Conservation (phyloP, 805 yeast species). For the Tanozyma kutaoensis region DNA sequence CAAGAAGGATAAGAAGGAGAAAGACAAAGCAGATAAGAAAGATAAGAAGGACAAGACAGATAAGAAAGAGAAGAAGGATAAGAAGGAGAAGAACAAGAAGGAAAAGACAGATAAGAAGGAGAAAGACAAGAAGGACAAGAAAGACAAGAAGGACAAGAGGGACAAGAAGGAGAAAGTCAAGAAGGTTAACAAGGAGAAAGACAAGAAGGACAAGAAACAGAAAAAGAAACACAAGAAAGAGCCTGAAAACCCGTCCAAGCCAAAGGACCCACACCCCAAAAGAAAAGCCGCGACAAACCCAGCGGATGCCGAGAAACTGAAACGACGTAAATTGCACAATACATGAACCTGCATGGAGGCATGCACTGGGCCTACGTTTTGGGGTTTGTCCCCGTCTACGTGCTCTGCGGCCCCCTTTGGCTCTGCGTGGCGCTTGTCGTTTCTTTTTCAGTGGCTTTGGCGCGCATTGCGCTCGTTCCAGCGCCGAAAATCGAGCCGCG, state of each 20-base stretch:
- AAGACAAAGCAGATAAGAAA: too few species aligned
- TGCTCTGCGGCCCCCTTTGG: not conserved
- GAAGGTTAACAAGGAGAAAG: slow-evolving; percentile 12
- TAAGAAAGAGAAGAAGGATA: slow-evolving; percentile 12
- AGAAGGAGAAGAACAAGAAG: slow-evolving; percentile 11
- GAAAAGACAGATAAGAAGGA: too few species aligned
- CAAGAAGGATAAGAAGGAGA: too few species aligned
- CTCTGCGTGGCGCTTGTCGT: too few species aligned
- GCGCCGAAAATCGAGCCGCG: too few species aligned
- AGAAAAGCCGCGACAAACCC: slow-evolving; percentile 3
- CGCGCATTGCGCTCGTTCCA: too few species aligned
- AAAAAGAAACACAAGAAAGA: slow-evolving; percentile 10
- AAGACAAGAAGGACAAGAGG: slow-evolving; percentile 13
- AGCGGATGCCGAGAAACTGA: not conserved
- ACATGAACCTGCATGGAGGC: too few species aligned
- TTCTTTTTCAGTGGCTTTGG: too few species aligned
- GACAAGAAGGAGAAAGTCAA: slow-evolving; percentile 14
- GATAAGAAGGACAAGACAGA: not conserved
- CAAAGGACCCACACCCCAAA: slow-evolving; percentile 10
- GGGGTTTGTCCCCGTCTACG: not conserved
- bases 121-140: slow-evolving; percentile 15
- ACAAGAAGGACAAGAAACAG: slow-evolving; percentile 9
- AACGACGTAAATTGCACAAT: not conserved
- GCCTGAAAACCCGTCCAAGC: slow-evolving; percentile 7
- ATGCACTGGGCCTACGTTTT: not conserved